Evolutionary conservation across 1,284 basidiomycete species (phyloP), one percentile per base, ranked within the genome.

Genomic region (Cystobasidium slooffiae): DNA sequence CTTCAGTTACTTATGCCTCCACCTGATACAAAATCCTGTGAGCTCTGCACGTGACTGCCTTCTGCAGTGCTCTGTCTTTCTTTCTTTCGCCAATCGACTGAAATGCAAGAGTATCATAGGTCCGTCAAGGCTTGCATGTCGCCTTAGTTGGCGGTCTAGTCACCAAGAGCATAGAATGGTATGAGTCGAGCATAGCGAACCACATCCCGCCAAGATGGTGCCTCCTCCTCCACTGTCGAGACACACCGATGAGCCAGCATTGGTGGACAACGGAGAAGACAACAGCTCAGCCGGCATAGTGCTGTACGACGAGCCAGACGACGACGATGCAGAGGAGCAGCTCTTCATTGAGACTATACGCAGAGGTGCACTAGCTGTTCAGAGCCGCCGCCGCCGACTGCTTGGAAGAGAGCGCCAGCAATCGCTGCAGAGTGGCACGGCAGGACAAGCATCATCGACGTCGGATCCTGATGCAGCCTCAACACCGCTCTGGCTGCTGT

Each of bases 291-390:
- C 58, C 14, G 10, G 12, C 12, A 18, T 14, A 18, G 63, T 65
- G 31, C 31, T 22, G 46, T 49, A 65, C 31, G 46, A 31, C 9
- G 64, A 66, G 9, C 14, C 16, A 39, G 31, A n/a, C 18, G 49
- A 66, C 3, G 64, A 63, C 47, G 44, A 63, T 43, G 41, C 37
- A 47, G 49, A 66, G 22, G 64, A 66, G 49, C 64, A 53, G 49
- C 39, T 66, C 7, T 66, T 66, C 51, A 43, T 66, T 49, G 64
- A 66, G 49, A 66, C 64, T 31, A 41, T 66, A 16, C 64, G 64
- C 3, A 47, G 64, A 7, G 64, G 64, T 44, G 39, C 47, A n/a
- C 20, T 66, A 0, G 64, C 64, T 41, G 51, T 66, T 10, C 49
- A 66, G 39, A 47, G 43, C 22, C 64, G 64, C 16, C 22, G 64